Evolutionary conservation across 2,329 filamentous ascomycete species (phyloP).

Genomic region (Aspergillus felis): DNA sequence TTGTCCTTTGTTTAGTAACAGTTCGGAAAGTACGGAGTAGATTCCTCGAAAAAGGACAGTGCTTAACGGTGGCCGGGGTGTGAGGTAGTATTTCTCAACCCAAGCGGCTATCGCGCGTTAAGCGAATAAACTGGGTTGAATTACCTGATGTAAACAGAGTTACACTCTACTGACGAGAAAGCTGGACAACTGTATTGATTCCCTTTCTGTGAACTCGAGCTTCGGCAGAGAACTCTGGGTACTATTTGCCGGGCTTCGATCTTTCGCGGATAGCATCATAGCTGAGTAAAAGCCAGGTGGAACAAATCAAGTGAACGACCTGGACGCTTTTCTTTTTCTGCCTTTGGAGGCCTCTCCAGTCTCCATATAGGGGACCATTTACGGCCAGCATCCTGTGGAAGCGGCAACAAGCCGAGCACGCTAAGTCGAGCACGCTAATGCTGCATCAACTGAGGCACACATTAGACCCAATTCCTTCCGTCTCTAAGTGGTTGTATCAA

Average conservation of each 20-base stretch:
- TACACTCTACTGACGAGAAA: neutral
- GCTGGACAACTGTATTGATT: neutral
- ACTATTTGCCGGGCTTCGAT: neutral
- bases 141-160: neutral
- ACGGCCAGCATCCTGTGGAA: neutral
- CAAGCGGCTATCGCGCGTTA: neutral
- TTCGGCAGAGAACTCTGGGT: neutral
- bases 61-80: neutral
- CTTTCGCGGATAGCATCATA: neutral
- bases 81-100: neutral
- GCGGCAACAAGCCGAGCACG: constrained; percentile 2
- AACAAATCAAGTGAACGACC: neutral
- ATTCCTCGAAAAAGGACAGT: neutral
- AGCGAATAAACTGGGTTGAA: neutral
- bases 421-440: constrained; percentile 5
- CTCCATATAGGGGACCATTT: neutral
- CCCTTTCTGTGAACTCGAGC: neutral
- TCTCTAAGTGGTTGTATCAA: neutral
- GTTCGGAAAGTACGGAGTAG: neutral
- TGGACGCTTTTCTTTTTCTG: neutral
- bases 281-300: neutral
- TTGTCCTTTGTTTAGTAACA: neutral
- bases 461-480: neutral
- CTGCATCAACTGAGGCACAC: neutral
- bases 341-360: neutral